Percentiles rank a stretch among this genome's conserved stretches.
Conservation (phyloP, 768 basidiomycete genomes). For the Nidularia pulvinata region DNA sequence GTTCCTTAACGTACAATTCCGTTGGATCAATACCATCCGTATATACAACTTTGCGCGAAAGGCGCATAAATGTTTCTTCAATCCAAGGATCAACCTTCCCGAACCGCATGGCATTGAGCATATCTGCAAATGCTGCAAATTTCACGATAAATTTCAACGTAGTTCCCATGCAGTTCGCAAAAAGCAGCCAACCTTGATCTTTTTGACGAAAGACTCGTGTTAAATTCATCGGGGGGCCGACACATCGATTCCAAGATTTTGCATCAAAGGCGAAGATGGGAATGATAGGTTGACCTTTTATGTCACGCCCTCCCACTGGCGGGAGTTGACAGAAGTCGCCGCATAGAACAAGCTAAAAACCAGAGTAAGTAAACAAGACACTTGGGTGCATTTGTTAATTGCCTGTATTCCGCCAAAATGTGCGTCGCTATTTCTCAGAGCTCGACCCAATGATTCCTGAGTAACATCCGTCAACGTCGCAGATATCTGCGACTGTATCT, state of each 20-base stretch:
- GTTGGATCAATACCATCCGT: conserved; percentile 80
- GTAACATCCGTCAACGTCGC: too few species aligned
- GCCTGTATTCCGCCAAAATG: conserved; percentile 93
- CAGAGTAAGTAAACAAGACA: background rate
- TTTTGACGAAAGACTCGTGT: conserved; percentile 88
- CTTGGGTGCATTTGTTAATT: background rate
- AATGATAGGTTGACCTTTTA: conserved; percentile 44
- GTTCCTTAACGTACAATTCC: conserved; percentile 54
- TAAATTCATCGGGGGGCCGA: conserved; percentile 54
- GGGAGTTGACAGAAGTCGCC: conserved; percentile 95
- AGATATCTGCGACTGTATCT: too few species aligned
- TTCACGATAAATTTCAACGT: too few species aligned
- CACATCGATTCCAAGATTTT: conserved; percentile 64
- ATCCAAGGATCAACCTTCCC: conserved; percentile 53
- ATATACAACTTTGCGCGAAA: conserved; percentile 61
- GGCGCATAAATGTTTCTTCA: conserved; percentile 44
- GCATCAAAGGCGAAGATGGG: conserved; percentile 82
- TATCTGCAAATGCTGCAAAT: conserved; percentile 65
- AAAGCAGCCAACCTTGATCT: conserved; percentile 54
- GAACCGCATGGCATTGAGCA: conserved; percentile 88
- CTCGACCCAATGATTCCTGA: conserved; percentile 64
- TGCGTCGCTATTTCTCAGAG: conserved; percentile 42
- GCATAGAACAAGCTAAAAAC: conserved; percentile 69
- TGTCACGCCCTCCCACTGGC: conserved; percentile 60
- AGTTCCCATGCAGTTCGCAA: too few species aligned